Evolutionary conservation across 345 rosid species (phyloP).

Genomic region (Eucalyptus virginea): DNA sequence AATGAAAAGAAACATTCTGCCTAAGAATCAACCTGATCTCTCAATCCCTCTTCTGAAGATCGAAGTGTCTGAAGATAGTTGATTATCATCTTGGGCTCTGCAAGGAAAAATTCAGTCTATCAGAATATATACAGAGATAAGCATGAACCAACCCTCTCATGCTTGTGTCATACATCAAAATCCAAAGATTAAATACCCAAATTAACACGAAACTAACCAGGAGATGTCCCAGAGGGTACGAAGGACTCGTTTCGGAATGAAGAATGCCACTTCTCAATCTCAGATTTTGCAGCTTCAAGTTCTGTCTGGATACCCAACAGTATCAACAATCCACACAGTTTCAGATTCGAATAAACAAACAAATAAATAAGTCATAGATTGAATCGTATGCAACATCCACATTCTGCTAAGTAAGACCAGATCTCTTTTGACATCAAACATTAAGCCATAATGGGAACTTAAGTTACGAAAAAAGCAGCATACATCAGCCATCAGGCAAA

Average conservation of each 20-base stretch:
- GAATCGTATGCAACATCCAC: not conserved
- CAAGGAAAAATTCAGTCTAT: not conserved
- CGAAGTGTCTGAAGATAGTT: slow-evolving; percentile 68
- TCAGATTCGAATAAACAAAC: not conserved
- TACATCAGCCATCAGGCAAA: not conserved
- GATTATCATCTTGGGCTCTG: slow-evolving; percentile 66
- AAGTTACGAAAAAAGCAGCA: not conserved
- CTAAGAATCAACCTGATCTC: slow-evolving; percentile 59
- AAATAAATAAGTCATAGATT: not conserved
- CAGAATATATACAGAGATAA: not conserved
- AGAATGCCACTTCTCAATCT: slow-evolving; percentile 78
- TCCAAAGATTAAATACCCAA: not conserved
- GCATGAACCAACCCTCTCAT: not conserved
- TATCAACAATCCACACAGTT: not conserved
- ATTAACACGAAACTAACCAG: slow-evolving; percentile 43
- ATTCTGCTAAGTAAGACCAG: not conserved
- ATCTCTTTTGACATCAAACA: not conserved
- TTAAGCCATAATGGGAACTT: not conserved
- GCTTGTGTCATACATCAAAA: not conserved
- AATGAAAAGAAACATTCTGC: not conserved
- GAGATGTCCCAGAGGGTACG: slow-evolving; percentile 50
- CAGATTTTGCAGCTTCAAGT: slow-evolving; percentile 70
- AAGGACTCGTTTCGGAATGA: slow-evolving; percentile 71
- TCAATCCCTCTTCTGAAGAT: slow-evolving; percentile 73
- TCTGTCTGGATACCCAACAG: slow-evolving; percentile 24